These are phyloP conservation scores for Gautieria morchelliformis DNA, from an alignment of 768 basidiomycete species.

Conservation along the genomic window DNA sequence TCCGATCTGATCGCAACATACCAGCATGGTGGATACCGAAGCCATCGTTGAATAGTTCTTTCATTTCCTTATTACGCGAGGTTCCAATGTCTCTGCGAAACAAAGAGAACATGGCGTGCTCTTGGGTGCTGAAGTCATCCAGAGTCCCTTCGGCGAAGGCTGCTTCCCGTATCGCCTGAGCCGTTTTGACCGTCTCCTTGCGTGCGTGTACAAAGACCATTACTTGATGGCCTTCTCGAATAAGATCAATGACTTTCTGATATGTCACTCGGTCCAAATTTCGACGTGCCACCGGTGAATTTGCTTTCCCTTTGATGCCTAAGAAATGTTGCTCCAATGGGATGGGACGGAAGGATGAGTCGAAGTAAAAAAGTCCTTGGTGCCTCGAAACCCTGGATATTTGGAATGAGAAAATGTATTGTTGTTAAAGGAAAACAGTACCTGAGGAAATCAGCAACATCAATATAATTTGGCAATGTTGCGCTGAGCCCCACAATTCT, in stretches of 20 bases:
- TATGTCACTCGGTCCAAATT: constrained; percentile 86
- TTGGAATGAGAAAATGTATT: background rate
- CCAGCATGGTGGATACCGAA: constrained; percentile 99
- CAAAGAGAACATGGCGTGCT: constrained; percentile 66
- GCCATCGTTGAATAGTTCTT: constrained; percentile 79
- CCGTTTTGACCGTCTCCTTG: constrained; percentile 95
- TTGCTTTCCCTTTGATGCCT: constrained; percentile 83
- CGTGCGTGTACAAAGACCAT: constrained; percentile 99
- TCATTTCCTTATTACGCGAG: constrained; percentile 95
- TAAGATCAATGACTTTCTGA: constrained; percentile 82
- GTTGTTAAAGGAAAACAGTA: constrained; percentile 19
- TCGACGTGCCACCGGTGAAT: constrained; percentile 59
- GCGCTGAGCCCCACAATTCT: constrained; percentile 94
- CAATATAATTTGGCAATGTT: constrained; percentile 93
- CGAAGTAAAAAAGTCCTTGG: constrained; percentile 92
- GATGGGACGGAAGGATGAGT: constrained; percentile 92
- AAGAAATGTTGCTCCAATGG: constrained; percentile 97
- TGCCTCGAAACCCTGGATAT: constrained; percentile 69
- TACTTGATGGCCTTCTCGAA: constrained; percentile 90
- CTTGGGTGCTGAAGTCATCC: constrained; percentile 73
- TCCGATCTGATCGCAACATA: constrained; percentile 90
- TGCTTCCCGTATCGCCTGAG: constrained; percentile 68
- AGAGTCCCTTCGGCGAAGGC: constrained; percentile 58
- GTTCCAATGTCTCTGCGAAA: constrained; percentile 72
- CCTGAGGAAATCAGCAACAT: constrained; percentile 93